phyloP scores from a whole-genome alignment of 495 filamentous ascomycete genomes.

The Aspergillus leporis region DNA sequence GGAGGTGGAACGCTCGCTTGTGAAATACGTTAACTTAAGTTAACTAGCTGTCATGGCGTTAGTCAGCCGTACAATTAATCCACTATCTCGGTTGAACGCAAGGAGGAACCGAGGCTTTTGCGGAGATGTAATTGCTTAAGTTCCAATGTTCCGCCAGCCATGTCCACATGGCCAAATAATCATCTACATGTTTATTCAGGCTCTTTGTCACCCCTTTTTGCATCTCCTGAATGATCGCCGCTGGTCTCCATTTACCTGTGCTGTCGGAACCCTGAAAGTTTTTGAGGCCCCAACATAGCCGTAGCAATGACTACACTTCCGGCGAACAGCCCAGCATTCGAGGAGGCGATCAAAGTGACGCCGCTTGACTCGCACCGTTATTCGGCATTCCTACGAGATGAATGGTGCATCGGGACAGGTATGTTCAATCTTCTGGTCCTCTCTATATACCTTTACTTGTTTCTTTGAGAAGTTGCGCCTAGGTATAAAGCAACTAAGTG shows the following conservation, averaged over 20 bases:
- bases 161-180: background rate
- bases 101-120: slow-evolving; percentile 1
- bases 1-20: no score
- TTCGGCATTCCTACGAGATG: slow-evolving; percentile 53
- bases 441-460: background rate
- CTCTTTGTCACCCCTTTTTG: slow-evolving; percentile 1
- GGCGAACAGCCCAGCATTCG: slow-evolving; percentile 45
- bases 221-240: slow-evolving; percentile 1
- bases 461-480: background rate
- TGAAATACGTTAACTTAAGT: no score
- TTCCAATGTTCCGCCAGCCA: background rate
- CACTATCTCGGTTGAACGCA: background rate
- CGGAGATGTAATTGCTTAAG: background rate
- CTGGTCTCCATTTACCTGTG: background rate
- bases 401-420: slow-evolving; percentile 75
- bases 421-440: background rate
- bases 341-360: slow-evolving; percentile 56
- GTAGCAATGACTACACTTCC: slow-evolving; percentile 14
- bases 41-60: background rate
- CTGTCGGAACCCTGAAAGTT: slow-evolving; percentile 10
- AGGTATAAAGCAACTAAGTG: slow-evolving; percentile 9
- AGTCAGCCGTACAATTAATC: background rate
- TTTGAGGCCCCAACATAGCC: background rate
- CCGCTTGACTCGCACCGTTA: slow-evolving; percentile 63
- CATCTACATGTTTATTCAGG: background rate